A percentile compares a stretch with the other conserved stretches of the same genome.
Evolutionary conservation across 768 basidiomycete genomes (phyloP).

Genomic region (Mycena galericulata): DNA sequence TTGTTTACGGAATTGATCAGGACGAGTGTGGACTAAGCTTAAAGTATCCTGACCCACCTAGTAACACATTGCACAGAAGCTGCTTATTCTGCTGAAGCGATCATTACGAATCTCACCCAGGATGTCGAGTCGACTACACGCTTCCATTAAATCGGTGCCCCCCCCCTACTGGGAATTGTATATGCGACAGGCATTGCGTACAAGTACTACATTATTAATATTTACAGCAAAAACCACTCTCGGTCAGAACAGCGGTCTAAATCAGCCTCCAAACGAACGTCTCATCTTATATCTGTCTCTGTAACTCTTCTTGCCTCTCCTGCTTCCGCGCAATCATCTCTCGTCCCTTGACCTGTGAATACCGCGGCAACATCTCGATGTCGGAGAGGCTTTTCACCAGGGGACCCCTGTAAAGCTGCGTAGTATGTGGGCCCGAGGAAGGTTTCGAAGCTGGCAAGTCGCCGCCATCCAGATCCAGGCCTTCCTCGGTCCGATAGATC

Average conservation of each 20-base stretch:
- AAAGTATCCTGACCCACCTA: too few species aligned
- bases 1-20: too few species aligned
- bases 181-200: background rate
- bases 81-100: too few species aligned
- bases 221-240: background rate
- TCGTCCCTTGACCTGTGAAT: background rate
- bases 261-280: background rate
- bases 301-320: constrained; percentile 6
- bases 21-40: too few species aligned
- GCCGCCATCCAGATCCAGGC: background rate
- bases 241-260: background rate
- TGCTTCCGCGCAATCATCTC: background rate
- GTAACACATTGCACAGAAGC: too few species aligned
- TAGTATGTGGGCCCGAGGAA: too few species aligned
- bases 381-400: background rate
- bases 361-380: background rate
- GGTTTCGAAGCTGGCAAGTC: background rate
- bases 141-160: too few species aligned
- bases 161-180: background rate
- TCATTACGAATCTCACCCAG: too few species aligned
- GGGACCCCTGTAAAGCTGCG: background rate
- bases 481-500: constrained; percentile 5
- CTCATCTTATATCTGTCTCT: constrained; percentile 3
- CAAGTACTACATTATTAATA: background rate
- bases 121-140: too few species aligned